These are phyloP conservation scores for Kwoniella dejecticola DNA, from an alignment of 768 basidiomycete species.

Conservation along the genomic window DNA sequence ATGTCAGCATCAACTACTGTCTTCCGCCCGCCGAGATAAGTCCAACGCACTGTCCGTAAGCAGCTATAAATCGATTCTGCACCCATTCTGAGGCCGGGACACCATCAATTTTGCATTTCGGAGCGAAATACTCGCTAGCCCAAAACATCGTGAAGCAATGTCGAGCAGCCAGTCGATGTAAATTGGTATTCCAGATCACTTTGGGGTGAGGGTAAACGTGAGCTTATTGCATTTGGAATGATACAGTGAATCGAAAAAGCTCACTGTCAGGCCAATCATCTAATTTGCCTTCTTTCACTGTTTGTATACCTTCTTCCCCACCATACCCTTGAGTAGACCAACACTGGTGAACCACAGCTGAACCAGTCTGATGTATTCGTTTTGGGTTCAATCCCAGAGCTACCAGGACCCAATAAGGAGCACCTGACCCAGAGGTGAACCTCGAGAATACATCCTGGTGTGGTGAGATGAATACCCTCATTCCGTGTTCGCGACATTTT, in stretches of 20 bases:
- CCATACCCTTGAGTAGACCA: conserved; percentile 32
- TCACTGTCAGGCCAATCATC: conserved; percentile 45
- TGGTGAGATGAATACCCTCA: conserved; percentile 81
- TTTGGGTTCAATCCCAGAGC: conserved; percentile 85
- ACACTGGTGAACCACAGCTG: conserved; percentile 35
- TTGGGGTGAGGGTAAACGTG: too few relatives aligned
- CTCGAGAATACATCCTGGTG: conserved; percentile 99
- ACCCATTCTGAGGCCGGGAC: conserved; percentile 88
- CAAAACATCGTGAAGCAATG: conserved; percentile 95
- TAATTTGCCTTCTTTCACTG: conserved; percentile 23
- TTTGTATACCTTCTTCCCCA: conserved; percentile 34
- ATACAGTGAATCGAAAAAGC: conserved; percentile 62
- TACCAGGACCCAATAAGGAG: conserved; percentile 87
- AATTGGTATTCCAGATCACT: conserved; percentile 97
- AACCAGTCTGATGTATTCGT: conserved; percentile 42
- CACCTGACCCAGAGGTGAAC: conserved; percentile 90
- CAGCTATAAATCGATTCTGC: conserved; percentile 72
- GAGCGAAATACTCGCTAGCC: conserved; percentile 84
- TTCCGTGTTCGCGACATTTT: conserved; percentile 89
- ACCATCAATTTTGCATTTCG: conserved; percentile 86
- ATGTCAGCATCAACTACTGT: not conserved
- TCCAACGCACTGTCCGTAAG: conserved; percentile 62
- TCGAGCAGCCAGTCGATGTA: conserved; percentile 80
- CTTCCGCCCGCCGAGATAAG: not conserved
- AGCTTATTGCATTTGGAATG: too few relatives aligned